Percentiles rank a stretch among this genome's conserved stretches.
phyloP scores from a whole-genome alignment of 495 filamentous ascomycete genomes.

The Bryoglossum gracile region DNA sequence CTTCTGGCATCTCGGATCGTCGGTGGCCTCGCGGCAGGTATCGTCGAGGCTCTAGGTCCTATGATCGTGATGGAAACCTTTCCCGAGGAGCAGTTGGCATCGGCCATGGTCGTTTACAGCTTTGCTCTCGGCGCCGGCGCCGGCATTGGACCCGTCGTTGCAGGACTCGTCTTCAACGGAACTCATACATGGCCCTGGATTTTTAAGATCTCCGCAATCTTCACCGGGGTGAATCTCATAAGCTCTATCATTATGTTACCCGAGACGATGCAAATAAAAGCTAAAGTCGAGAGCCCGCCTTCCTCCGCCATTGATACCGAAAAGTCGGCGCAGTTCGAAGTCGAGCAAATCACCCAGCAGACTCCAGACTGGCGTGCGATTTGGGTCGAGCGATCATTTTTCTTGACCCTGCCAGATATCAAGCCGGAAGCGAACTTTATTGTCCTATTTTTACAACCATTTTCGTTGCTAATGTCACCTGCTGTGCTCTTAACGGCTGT shows the following conservation, averaged over 20 bases:
- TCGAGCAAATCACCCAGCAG: background rate
- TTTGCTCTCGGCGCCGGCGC: slow-evolving; percentile 2
- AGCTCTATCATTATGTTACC: slow-evolving; percentile 3
- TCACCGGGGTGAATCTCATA: slow-evolving; percentile 2
- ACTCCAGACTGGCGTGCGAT: background rate
- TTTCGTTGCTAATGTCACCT: background rate
- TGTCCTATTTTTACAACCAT: background rate
- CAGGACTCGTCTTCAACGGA: background rate
- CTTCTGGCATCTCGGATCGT: slow-evolving; percentile 1
- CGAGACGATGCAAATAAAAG: slow-evolving; percentile 1
- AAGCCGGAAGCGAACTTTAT: background rate
- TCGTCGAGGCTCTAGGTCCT: slow-evolving; percentile 6
- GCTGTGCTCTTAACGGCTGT: background rate
- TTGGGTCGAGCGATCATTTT: slow-evolving; percentile 10
- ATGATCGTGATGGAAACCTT: slow-evolving; percentile 5
- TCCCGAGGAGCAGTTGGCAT: slow-evolving; percentile 3
- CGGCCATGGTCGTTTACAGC: slow-evolving; percentile 7
- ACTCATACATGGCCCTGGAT: slow-evolving; percentile 2
- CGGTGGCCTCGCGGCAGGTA: background rate
- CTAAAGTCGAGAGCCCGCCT: background rate
- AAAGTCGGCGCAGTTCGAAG: background rate
- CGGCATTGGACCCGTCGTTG: slow-evolving; percentile 3
- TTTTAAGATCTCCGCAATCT: slow-evolving; percentile 1
- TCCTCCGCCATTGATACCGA: background rate
- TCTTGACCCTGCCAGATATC: background rate